Percentiles rank a stretch among this genome's conserved stretches.
phyloP scores from a whole-genome alignment of 495 filamentous ascomycete genomes.

The Aspergillus mulundensis region DNA sequence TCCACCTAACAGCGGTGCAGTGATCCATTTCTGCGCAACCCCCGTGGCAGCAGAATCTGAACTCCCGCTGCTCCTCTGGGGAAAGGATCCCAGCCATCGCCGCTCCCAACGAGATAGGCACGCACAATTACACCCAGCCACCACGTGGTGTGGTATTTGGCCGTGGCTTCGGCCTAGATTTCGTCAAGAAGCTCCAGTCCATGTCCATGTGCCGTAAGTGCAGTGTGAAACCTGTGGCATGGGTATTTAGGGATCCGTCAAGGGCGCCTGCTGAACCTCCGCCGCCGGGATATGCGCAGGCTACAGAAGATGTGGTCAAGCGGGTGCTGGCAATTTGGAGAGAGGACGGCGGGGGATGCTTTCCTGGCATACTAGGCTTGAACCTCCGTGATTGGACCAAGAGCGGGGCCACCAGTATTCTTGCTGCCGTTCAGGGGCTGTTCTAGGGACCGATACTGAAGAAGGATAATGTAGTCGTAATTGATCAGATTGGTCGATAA shows the following conservation, averaged over 20 bases:
- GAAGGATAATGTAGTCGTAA: too few relatives aligned
- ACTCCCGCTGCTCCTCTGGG: constrained; percentile 26
- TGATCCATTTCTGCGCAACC: constrained; percentile 27
- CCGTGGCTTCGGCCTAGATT: constrained; percentile 19
- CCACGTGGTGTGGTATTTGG: constrained; percentile 32
- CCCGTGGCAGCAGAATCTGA: constrained; percentile 20
- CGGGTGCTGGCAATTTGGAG: constrained; percentile 18
- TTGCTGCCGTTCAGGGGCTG: too few relatives aligned
- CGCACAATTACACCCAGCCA: constrained; percentile 26
- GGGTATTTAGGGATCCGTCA: constrained; percentile 20
- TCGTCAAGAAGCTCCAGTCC: constrained; percentile 22
- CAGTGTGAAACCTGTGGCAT: constrained; percentile 15
- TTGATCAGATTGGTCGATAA: too few relatives aligned
- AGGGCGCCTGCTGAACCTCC: constrained; percentile 12
- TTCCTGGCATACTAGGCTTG: too few relatives aligned
- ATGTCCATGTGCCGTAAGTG: constrained; percentile 1
- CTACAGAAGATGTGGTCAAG: constrained; percentile 16
- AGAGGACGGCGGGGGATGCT: constrained; percentile 16
- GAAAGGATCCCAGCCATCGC: constrained; percentile 20
- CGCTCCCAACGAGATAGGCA: constrained; percentile 22
- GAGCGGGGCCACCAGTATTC: too few relatives aligned
- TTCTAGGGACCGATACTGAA: too few relatives aligned
- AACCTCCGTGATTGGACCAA: too few relatives aligned
- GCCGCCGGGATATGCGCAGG: constrained; percentile 18
- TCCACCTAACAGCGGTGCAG: constrained; percentile 14